phyloP scores from a whole-genome alignment of 176 grass and related monocot genomes.

The Aegilops sharonensis region DNA sequence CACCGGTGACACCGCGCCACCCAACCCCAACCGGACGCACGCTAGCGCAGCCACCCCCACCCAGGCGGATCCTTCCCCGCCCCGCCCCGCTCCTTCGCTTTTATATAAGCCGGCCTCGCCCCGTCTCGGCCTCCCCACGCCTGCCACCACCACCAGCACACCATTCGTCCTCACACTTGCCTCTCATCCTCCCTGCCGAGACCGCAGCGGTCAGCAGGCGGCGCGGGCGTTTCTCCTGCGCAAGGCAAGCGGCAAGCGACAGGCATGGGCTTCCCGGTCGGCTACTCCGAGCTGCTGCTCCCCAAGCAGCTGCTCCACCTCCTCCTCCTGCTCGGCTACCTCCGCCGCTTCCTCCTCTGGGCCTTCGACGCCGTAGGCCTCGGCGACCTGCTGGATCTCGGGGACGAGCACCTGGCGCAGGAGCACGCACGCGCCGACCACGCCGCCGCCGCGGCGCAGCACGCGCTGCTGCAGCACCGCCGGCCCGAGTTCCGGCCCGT shows the following conservation, averaged over 20 bases:
- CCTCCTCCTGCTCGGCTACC: slow-evolving; percentile 58
- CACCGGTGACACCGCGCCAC: not conserved
- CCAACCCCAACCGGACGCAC: not conserved
- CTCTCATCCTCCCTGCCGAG: not conserved
- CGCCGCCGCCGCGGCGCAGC: not conserved
- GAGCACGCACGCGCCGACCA: not conserved
- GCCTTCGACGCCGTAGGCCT: slow-evolving; percentile 76
- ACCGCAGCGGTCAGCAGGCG: not conserved
- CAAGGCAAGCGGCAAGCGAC: not conserved
- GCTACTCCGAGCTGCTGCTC: slow-evolving; percentile 71
- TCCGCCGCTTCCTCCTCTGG: slow-evolving; percentile 67
- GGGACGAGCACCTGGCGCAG: slow-evolving; percentile 37
- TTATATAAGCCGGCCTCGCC: slow-evolving; percentile 29
- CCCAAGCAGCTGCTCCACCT: slow-evolving; percentile 69
- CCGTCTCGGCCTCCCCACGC: not conserved
- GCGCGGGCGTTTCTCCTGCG: not conserved
- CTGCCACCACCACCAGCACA: slow-evolving; percentile 22
- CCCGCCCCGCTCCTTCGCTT: not conserved
- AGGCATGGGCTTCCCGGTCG: slow-evolving; percentile 76
- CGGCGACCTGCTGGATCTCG: slow-evolving; percentile 66
- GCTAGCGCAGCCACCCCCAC: not conserved
- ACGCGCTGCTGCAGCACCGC: not conserved
- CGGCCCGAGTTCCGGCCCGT: slow-evolving; percentile 38
- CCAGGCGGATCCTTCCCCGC: slow-evolving; percentile 4
- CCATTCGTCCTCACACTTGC: not conserved